Conservation (phyloP, 2,329 filamentous ascomycete species). For the Sporothrix dimorphospora region DNA sequence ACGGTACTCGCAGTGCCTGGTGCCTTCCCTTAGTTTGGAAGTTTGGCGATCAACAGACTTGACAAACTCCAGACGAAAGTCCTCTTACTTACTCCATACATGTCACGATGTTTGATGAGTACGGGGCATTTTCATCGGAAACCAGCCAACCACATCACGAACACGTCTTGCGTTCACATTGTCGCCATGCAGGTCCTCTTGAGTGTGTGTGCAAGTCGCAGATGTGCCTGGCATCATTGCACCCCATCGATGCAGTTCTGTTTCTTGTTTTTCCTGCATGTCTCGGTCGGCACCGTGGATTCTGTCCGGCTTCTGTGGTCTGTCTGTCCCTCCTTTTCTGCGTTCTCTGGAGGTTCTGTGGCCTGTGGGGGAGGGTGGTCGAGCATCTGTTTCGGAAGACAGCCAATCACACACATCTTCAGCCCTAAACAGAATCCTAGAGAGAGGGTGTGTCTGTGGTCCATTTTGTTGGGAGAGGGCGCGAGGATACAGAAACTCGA, state of each 20-base stretch:
- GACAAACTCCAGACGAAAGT: neutral
- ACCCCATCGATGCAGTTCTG: neutral
- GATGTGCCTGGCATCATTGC: conserved; percentile 18
- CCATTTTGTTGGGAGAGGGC: conserved; percentile 19
- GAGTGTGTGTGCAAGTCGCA: conserved; percentile 19
- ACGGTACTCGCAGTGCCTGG: neutral
- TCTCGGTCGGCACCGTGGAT: conserved; percentile 23
- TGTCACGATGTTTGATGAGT: conserved; percentile 9
- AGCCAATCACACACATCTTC: conserved; percentile 21
- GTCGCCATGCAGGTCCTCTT: neutral
- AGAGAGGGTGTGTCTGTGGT: conserved; percentile 15
- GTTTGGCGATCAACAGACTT: neutral
- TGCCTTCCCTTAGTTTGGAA: neutral
- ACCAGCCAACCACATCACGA: conserved; percentile 4
- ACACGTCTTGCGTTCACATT: neutral
- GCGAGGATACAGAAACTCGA: neutral
- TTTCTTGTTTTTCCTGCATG: conserved; percentile 26
- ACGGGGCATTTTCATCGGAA: conserved; percentile 11
- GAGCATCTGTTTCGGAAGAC: conserved; percentile 17
- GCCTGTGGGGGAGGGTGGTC: neutral
- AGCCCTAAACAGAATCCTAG: conserved; percentile 19
- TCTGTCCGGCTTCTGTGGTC: neutral
- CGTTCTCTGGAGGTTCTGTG: neutral
- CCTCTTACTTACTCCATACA: neutral
- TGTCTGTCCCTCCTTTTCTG: neutral